Base-by-base conservation (phyloP, 768 basidiomycete genomes). In the Psilocybe tampanensis region DNA sequence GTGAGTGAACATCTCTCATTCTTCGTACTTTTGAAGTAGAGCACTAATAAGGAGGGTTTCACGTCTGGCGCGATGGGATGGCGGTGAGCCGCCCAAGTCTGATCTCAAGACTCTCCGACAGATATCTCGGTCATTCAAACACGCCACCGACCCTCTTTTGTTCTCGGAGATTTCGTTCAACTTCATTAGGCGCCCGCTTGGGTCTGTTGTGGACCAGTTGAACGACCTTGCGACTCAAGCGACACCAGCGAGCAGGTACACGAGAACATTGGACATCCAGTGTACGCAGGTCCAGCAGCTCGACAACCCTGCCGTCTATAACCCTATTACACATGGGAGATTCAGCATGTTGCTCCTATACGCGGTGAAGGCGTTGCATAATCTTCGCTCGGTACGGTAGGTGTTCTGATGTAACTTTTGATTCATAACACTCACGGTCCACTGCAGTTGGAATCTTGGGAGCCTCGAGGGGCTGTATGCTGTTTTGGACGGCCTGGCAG, bases 111-210 rank as follows among this genome's bases (percentile, higher is more conserved):
- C 8, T 3, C 19, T 59, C 15, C 19, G 58, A 23, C 53, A 54
- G 8, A 47, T 59, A 19, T 59, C 52, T 19, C 45, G 53, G 19
- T 19, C 13, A 2, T 55, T 59, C 36, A 54, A 44, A 19, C 32
- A 47, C 44, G 48, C 43, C 5, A 33, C 43, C 17, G 58, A 59
- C 32, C 48, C 58, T 8, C 12, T 54, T n/a, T 44, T 59, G 41
- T 55, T 54, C 23, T 55, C 53, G 11, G 53, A 51, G 44, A 44
- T 59, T 26, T 39, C 17, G 6, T 55, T 59, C 24, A 24, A 59
- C 53, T 55, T 50, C 33, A 8, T 50, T 43, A 33, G 34, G 41
- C 36, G 21, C 32, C 32, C n/a, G 18, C 24, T 49, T 11, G 5
- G 12, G 2, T 39, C 44, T 2, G 36, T 52, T 19, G 17, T 44